Evolutionary conservation across 2,329 filamentous ascomycete species (phyloP).

Genomic region (Chrysoporthe austroafricana): DNA sequence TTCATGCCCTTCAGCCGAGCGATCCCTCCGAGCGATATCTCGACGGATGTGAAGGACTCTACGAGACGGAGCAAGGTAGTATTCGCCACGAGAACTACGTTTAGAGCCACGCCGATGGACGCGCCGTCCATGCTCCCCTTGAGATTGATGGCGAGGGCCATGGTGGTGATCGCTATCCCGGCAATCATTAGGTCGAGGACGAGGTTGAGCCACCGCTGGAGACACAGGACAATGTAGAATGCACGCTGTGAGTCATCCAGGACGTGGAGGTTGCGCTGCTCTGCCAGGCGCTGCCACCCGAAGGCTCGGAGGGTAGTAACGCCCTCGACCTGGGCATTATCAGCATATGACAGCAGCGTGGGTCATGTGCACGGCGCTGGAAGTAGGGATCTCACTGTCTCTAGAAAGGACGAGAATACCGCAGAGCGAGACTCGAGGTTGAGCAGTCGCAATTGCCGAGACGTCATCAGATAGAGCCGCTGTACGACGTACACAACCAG

Average conservation of each 20-base stretch:
- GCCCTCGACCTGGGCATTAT: slow-evolving; percentile 1
- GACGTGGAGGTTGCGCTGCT: slow-evolving; percentile 31
- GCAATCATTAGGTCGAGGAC: slow-evolving; percentile 55
- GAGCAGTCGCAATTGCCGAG: slow-evolving; percentile 58
- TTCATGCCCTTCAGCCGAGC: slow-evolving; percentile 39
- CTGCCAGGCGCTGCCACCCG: slow-evolving; percentile 43
- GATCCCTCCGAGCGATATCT: slow-evolving; percentile 42
- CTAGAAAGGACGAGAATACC: slow-evolving; percentile 47
- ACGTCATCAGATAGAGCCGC: slow-evolving; percentile 57
- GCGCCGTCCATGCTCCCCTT: slow-evolving; percentile 34
- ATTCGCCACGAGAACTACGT: slow-evolving; percentile 41
- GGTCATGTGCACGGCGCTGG: slow-evolving; percentile 23
- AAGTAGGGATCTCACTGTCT: slow-evolving; percentile 37
- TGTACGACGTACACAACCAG: slow-evolving; percentile 50
- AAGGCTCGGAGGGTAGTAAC: slow-evolving; percentile 51
- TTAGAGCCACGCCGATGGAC: slow-evolving; percentile 42
- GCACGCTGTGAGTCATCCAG: slow-evolving; percentile 53
- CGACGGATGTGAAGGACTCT: slow-evolving; percentile 39
- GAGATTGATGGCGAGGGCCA: slow-evolving; percentile 35
- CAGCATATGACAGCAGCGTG: not conserved
- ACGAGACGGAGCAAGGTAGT: slow-evolving; percentile 41
- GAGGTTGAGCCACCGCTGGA: slow-evolving; percentile 57
- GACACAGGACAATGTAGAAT: slow-evolving; percentile 52
- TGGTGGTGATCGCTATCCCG: slow-evolving; percentile 44
- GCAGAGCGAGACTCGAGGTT: slow-evolving; percentile 58